phyloP scores from a whole-genome alignment of 805 yeast species.

The Tetrapisispora phaffii region DNA sequence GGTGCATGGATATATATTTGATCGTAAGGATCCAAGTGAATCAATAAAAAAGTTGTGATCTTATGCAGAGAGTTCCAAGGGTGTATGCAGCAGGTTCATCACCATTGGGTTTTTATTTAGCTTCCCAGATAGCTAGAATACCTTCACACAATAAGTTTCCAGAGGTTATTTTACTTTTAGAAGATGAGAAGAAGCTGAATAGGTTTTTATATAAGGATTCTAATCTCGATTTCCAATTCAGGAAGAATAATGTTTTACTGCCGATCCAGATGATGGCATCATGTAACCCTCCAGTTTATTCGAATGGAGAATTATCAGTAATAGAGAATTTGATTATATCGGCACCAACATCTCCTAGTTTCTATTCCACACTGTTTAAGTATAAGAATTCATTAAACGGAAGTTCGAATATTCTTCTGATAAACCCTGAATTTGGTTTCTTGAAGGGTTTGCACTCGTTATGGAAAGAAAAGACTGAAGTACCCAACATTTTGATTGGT shows the following conservation, averaged over 20 bases:
- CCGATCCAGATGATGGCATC: conserved; percentile 26
- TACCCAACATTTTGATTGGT: conserved; percentile 57
- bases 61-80: conserved; percentile 23
- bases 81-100: conserved; percentile 38
- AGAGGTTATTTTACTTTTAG: conserved; percentile 34
- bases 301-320: conserved; percentile 23
- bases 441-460: conserved; percentile 38
- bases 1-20: background rate
- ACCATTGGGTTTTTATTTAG: conserved; percentile 32
- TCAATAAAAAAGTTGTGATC: background rate
- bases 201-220: conserved; percentile 35
- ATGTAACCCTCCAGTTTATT: conserved; percentile 23
- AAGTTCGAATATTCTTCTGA: conserved; percentile 47
- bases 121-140: conserved; percentile 37
- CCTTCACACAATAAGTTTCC: conserved; percentile 32
- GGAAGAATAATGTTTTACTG: conserved; percentile 8
- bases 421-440: conserved; percentile 69
- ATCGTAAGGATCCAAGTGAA: no score
- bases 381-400: conserved; percentile 33
- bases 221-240: conserved; percentile 24
- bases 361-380: conserved; percentile 41
- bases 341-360: conserved; percentile 47
- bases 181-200: conserved; percentile 34
- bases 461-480: conserved; percentile 39
- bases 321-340: conserved; percentile 50